Evolutionary conservation across 441 rosid species (phyloP), one percentile per base, ranked within the genome.

Genomic region (Eutrema salsugineum): DNA sequence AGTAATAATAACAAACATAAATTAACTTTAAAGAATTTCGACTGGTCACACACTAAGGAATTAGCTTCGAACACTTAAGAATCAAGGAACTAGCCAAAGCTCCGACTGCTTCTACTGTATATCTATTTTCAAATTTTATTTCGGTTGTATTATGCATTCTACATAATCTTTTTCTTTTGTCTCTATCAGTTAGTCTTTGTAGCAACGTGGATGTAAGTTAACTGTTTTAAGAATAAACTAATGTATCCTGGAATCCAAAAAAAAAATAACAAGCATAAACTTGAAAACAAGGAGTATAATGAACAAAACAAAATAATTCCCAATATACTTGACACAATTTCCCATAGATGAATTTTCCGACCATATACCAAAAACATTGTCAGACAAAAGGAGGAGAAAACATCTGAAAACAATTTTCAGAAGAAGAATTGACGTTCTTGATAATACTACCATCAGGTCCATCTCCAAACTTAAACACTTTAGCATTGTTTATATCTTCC

Each of bases 381-480:
- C 47, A 71, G 0, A 8, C 11, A 17, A 72, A 72, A 44, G 58
- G 65, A 63, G 71, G 65, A 63, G 0, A 24, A 44, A 72, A n/a
- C 58, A 72, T 55, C 1, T 16, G 63, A 63, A 72, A 63, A 43
- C 70, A 53, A 15, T 40, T 55, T n/a, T 63, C 4, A 55, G 20
- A 9, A 11, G 24, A 35, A 44, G 50, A 9, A 0, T 46, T 14
- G 5, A 6, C 50, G 71, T 35, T 64, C 6, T 8, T 36, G 6
- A 33, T 55, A 36, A 72, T 19, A 55, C 35, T 72, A 16, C 50
- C 43, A 72, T 63, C 70, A 55, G n/a, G n/a, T n/a, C n/a, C n/a
- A n/a, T n/a, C n/a, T n/a, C 58, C 32, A 46, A 72, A 50, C 58
- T 72, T 55, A 14, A 64, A 72, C 17, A 72, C 59, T 6, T 55